Conservation (phyloP, 1,284 basidiomycete genomes). For the Malassezia pachydermatis region DNA sequence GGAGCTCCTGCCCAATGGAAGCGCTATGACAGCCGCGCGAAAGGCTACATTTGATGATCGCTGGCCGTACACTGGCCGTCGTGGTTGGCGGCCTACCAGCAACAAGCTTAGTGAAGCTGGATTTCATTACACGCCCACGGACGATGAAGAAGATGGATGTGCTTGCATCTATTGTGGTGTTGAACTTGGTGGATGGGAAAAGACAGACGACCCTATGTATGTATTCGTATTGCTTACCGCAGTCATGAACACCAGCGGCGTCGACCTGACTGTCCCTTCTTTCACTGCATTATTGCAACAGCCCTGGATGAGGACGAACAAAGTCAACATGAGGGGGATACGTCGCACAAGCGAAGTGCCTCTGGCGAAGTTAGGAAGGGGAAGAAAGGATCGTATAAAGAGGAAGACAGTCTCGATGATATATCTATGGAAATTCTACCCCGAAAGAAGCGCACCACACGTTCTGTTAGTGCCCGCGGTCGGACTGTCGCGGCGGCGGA, state of each 20-base stretch:
- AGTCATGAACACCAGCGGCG: conserved; percentile 41
- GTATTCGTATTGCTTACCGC: conserved; percentile 2
- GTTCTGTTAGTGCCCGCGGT: too few relatives aligned
- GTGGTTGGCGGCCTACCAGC: conserved; percentile 47
- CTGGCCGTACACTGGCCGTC: conserved; percentile 45
- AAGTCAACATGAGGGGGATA: too few relatives aligned
- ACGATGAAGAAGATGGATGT: conserved; percentile 38
- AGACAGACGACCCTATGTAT: conserved; percentile 41
- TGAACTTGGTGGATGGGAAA: conserved; percentile 45
- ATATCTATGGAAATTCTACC: background rate
- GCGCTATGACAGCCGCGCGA: conserved; percentile 33
- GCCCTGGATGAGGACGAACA: conserved; percentile 2
- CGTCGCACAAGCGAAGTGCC: background rate
- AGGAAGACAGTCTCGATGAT: too few relatives aligned
- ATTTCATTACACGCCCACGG: conserved; percentile 39
- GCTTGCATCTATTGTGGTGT: conserved; percentile 45
- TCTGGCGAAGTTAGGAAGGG: background rate
- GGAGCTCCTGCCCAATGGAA: conserved; percentile 33
- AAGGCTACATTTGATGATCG: conserved; percentile 37
- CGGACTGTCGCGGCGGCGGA: too few relatives aligned
- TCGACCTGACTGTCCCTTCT: conserved; percentile 42
- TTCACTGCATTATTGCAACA: conserved; percentile 27
- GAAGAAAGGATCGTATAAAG: too few relatives aligned
- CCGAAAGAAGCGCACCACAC: background rate
- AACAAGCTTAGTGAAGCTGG: conserved; percentile 47